These are phyloP conservation scores for Fusarium sp. DNA, from an alignment of 2,329 filamentous ascomycete genomes.

Conservation along the genomic window DNA sequence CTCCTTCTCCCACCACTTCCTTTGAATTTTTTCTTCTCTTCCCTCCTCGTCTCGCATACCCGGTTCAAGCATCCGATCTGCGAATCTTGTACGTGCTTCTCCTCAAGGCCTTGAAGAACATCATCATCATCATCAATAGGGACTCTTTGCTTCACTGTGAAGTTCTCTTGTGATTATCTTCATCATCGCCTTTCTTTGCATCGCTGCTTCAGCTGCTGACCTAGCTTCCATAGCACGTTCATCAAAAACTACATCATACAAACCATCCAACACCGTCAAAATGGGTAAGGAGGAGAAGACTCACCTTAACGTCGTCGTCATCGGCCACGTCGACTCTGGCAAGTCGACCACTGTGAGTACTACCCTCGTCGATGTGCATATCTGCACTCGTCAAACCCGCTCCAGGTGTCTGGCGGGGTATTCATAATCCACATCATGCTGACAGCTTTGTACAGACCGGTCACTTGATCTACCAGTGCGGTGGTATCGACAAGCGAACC, in stretches of 20 bases:
- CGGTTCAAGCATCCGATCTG: constrained; percentile 57
- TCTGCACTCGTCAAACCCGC: constrained; percentile 16
- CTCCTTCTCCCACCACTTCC: constrained; percentile 50
- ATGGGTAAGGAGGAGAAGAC: constrained; percentile 89
- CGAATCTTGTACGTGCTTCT: constrained; percentile 50
- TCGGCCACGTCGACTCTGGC: constrained; percentile 99
- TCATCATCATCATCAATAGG: constrained; percentile 20
- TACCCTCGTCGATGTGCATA: constrained; percentile 28
- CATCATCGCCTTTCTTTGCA: constrained; percentile 7
- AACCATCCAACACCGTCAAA: constrained; percentile 48
- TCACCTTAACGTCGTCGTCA: constrained; percentile 98
- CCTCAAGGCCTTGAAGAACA: constrained; percentile 19
- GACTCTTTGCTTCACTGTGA: constrained; percentile 14
- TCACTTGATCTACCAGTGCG: constrained; percentile 99
- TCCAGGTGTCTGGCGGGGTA: constrained; percentile 20
- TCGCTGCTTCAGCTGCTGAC: constrained; percentile 30
- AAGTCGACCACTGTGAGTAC: constrained; percentile 94
- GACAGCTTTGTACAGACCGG: constrained; percentile 62
- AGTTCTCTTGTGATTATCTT: constrained; percentile 10
- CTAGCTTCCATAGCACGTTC: constrained; percentile 33
- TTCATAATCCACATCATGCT: constrained; percentile 16
- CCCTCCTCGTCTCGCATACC: constrained; percentile 56
- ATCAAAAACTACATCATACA: constrained; percentile 37
- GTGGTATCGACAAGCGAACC: constrained; percentile 99
- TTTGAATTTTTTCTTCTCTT: constrained; percentile 50